These are phyloP conservation scores for Porphyrellus cyaneotinctus DNA, from an alignment of 768 basidiomycete genomes.

Conservation along the genomic window DNA sequence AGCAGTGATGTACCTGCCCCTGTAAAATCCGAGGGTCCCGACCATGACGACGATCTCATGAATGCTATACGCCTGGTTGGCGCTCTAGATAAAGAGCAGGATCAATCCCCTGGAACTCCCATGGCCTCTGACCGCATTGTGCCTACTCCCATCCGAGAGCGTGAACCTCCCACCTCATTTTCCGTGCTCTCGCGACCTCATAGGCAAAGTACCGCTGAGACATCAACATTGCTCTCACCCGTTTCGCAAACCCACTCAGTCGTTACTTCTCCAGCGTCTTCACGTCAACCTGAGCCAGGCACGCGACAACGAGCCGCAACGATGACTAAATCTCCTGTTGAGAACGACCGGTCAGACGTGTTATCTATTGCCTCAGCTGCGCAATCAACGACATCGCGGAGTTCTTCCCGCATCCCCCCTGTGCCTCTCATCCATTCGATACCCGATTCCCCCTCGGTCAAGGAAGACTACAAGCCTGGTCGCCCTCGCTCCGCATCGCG, in stretches of 20 bases:
- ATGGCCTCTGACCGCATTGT: conserved; percentile 27
- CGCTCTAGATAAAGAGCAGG: conserved; percentile 23
- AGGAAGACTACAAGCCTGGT: conserved; percentile 16
- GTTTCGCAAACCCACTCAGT: conserved; percentile 1
- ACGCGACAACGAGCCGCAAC: conserved; percentile 13
- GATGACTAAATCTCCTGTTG: conserved; percentile 2
- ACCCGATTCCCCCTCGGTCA: conserved; percentile 32
- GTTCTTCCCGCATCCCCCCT: conserved; percentile 25
- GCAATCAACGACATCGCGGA: conserved; percentile 20
- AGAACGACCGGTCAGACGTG: conserved; percentile 28
- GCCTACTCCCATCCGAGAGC: conserved; percentile 57
- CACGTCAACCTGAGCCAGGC: conserved; percentile 11
- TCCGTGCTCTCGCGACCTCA: conserved; percentile 60
- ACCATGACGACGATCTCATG: conserved; percentile 28
- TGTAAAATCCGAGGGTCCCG: conserved; percentile 7
- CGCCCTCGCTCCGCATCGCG: conserved; percentile 5
- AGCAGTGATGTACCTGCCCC: conserved; percentile 12
- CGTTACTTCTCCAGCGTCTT: background rate
- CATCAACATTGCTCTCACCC: conserved; percentile 8
- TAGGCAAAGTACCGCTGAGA: conserved; percentile 25
- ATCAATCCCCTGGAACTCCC: conserved; percentile 8
- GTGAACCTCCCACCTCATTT: conserved; percentile 53
- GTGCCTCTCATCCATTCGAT: conserved; percentile 31
- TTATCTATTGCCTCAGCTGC: conserved; percentile 23
- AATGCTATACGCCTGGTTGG: conserved; percentile 31